Evolutionary conservation across 306 rosid species (phyloP).

Genomic region (Pterocarpus santalinus): DNA sequence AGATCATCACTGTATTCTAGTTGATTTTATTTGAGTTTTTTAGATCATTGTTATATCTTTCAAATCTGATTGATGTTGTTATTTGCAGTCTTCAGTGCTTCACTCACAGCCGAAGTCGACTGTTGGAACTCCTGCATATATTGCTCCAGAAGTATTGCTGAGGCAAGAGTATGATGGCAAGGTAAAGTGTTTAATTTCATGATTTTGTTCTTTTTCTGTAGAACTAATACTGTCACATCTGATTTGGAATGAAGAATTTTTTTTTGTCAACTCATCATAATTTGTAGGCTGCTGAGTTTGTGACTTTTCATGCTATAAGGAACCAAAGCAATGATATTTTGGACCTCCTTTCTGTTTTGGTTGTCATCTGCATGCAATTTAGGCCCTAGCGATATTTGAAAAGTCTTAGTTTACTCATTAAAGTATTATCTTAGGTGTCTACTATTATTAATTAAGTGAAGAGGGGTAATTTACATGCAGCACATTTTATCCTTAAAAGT

Average conservation of each 20-base stretch:
- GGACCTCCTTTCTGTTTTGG: background rate
- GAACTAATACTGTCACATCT: background rate
- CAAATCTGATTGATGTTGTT: constrained; percentile 31
- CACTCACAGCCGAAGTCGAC: constrained; percentile 96
- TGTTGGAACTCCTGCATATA: constrained; percentile 95
- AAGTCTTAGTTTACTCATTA: background rate
- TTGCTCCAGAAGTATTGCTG: constrained; percentile 90
- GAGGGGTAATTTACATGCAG: too few species aligned
- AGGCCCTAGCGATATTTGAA: background rate
- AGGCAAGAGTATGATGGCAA: constrained; percentile 90
- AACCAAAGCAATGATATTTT: constrained; percentile 9
- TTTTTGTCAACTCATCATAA: constrained; percentile 1
- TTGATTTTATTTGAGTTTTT: background rate
- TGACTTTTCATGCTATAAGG: background rate
- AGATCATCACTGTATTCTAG: background rate
- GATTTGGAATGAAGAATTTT: constrained; percentile 36
- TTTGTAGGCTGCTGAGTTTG: constrained; percentile 11
- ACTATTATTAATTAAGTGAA: background rate
- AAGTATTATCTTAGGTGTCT: constrained; percentile 5
- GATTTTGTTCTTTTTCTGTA: constrained; percentile 19
- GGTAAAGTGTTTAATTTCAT: constrained; percentile 54
- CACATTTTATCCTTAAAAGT: background rate
- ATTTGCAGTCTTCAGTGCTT: constrained; percentile 81
- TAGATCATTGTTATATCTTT: background rate
- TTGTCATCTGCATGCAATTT: background rate